These are phyloP conservation scores for Amoebophrya sp. DNA, from an alignment of 169 alveolate genomes.

Conservation along the genomic window DNA sequence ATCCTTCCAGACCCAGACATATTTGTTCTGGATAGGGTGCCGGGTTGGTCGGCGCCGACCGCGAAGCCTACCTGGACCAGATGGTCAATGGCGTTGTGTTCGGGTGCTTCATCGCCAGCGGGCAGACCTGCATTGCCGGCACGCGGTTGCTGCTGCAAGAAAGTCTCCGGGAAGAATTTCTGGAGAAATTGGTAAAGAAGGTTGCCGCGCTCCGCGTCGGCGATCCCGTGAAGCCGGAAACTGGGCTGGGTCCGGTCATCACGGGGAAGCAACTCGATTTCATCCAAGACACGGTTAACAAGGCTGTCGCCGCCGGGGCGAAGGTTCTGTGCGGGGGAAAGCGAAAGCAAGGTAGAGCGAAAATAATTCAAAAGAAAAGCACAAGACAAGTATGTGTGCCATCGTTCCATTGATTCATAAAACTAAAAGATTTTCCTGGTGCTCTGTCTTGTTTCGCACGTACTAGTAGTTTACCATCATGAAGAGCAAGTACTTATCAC, in stretches of 20 bases:
- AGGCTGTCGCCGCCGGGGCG: neutral
- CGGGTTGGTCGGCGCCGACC: neutral
- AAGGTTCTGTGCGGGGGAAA: neutral
- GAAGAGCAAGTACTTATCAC: no score
- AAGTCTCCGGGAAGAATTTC: neutral
- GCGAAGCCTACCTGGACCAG: neutral
- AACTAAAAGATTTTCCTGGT: no score
- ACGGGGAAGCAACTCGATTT: neutral
- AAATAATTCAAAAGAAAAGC: neutral
- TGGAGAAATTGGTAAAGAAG: neutral
- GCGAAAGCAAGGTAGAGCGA: neutral
- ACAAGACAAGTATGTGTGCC: neutral
- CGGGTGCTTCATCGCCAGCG: constrained; percentile 17
- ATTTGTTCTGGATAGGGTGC: no score
- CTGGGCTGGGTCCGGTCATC: neutral
- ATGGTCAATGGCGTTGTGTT: neutral
- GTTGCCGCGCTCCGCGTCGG: neutral
- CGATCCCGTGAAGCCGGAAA: neutral
- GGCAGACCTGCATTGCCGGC: constrained; percentile 6
- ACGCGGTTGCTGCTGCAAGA: neutral
- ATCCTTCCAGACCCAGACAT: no score
- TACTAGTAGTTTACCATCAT: no score
- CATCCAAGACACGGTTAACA: neutral
- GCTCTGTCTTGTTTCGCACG: no score
- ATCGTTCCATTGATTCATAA: neutral